Evolutionary conservation across 306 rosid genomes (phyloP).

Genomic region (Begonia fuchsioides): DNA sequence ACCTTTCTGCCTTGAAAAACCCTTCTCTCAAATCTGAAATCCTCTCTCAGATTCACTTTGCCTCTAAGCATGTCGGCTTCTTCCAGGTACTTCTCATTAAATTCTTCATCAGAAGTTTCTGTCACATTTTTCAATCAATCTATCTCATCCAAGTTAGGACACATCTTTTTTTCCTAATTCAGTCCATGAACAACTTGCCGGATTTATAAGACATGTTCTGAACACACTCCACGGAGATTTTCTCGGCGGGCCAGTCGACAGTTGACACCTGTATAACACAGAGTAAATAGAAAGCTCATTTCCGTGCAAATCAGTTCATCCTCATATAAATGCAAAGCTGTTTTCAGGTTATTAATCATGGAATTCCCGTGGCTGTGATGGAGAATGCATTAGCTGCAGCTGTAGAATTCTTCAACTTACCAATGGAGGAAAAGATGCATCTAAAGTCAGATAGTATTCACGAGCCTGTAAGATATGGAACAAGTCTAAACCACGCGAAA

Average conservation of each 20-base stretch:
- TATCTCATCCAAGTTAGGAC: not conserved
- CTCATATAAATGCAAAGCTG: not conserved
- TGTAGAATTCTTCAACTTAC: constrained; percentile 33
- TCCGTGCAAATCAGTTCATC: not conserved
- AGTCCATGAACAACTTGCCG: too few species aligned
- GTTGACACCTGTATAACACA: not conserved
- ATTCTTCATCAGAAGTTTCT: not conserved
- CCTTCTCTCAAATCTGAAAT: constrained; percentile 16
- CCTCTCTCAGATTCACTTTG: constrained; percentile 15
- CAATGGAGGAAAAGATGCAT: constrained; percentile 30
- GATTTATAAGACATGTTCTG: too few species aligned
- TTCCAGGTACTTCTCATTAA: constrained; percentile 22
- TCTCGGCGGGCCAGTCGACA: not conserved
- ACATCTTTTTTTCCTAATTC: not conserved
- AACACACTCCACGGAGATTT: not conserved
- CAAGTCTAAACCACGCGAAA: constrained; percentile 29
- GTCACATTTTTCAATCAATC: not conserved
- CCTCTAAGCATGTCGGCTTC: constrained; percentile 23
- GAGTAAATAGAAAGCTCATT: not conserved
- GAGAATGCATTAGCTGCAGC: constrained; percentile 23
- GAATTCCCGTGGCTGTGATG: constrained; percentile 15
- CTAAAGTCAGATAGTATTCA: constrained; percentile 27
- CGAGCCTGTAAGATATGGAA: constrained; percentile 40
- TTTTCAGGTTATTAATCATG: constrained; percentile 39
- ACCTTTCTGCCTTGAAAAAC: constrained; percentile 18